Evolutionary conservation across 805 yeast species (phyloP).

Genomic region (Candida railenensis): DNA sequence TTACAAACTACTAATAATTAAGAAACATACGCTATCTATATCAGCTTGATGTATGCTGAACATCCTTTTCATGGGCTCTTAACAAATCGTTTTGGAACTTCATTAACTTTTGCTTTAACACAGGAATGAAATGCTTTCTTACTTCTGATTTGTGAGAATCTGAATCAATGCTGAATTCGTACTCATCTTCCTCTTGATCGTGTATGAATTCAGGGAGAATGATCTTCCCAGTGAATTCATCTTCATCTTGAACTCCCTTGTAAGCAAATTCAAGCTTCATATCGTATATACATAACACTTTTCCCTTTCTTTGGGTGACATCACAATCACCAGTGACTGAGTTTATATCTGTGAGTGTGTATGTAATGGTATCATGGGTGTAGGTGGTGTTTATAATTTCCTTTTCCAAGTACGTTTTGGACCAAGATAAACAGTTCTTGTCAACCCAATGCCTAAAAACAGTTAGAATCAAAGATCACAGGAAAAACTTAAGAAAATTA

Average conservation of each 20-base stretch:
- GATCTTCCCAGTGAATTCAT: constrained; percentile 41
- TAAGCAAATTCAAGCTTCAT: constrained; percentile 52
- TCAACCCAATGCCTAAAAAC: constrained; percentile 63
- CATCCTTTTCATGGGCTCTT: constrained; percentile 57
- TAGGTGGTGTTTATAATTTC: constrained; percentile 30
- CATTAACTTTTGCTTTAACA: constrained; percentile 45
- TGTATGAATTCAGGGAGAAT: constrained; percentile 69
- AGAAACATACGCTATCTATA: constrained; percentile 1
- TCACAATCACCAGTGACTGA: constrained; percentile 70
- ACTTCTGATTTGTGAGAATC: constrained; percentile 41
- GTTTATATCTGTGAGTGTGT: constrained; percentile 39
- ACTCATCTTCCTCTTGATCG: constrained; percentile 70
- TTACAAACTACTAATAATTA: background rate
- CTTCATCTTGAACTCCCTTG: constrained; percentile 38
- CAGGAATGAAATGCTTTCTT: constrained; percentile 51
- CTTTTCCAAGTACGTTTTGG: constrained; percentile 47
- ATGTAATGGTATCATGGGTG: constrained; percentile 22
- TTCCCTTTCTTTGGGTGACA: constrained; percentile 82
- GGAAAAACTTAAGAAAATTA: background rate
- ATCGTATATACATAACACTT: constrained; percentile 74
- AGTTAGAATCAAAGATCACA: background rate
- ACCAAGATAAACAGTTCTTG: constrained; percentile 66
- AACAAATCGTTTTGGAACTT: constrained; percentile 65
- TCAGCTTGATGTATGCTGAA: constrained; percentile 53
- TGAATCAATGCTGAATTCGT: constrained; percentile 46